phyloP scores from a whole-genome alignment of 139 green algal species.

The Coccomyxa sp. region DNA sequence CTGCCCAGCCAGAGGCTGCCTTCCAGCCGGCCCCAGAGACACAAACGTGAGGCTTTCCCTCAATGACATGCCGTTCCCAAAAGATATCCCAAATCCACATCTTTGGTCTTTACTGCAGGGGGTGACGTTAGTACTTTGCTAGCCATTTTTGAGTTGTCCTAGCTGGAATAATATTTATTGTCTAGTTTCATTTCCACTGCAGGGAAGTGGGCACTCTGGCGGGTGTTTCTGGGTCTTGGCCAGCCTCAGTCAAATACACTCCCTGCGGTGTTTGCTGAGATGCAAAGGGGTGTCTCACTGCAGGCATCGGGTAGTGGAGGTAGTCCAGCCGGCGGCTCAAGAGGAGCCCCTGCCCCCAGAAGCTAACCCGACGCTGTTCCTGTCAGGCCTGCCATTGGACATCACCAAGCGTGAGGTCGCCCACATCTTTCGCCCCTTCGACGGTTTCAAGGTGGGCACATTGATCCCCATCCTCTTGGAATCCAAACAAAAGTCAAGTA shows the following conservation, averaged over 20 bases:
- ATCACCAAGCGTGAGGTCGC: conserved; percentile 48
- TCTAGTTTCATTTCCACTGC: neutral
- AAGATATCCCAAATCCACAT: neutral
- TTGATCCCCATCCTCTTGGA: neutral
- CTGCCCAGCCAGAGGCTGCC: neutral
- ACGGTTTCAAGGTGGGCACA: conserved; percentile 48
- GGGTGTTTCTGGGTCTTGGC: neutral
- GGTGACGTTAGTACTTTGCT: neutral
- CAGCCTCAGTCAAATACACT: too few relatives aligned
- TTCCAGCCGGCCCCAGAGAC: neutral
- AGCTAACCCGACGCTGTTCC: conserved; percentile 47
- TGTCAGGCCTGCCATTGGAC: conserved; percentile 53
- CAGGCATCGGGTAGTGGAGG: neutral
- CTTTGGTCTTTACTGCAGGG: neutral
- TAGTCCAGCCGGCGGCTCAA: neutral
- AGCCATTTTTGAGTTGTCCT: neutral
- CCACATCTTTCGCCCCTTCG: conserved; percentile 67
- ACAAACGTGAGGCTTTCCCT: neutral
- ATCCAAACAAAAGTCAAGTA: neutral
- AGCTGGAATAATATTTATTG: neutral
- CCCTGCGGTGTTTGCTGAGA: neutral
- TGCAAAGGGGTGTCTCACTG: neutral
- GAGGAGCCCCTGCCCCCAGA: conserved; percentile 27
- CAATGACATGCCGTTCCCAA: neutral
- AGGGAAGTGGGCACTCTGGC: neutral